phyloP scores from a whole-genome alignment of 768 basidiomycete genomes.

The Xerocomus potaroensis region DNA sequence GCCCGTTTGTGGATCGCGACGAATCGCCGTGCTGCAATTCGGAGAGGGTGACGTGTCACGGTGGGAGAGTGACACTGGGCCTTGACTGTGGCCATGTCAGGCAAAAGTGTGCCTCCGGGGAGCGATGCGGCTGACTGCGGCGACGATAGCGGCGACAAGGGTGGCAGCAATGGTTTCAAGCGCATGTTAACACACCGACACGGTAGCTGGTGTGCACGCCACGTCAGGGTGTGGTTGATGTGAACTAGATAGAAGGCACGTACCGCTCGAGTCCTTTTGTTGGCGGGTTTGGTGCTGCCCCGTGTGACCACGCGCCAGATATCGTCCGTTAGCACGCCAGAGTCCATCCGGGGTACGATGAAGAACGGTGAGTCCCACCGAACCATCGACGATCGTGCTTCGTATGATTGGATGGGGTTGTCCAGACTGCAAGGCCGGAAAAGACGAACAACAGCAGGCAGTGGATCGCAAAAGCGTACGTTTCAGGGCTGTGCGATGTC shows the following conservation, averaged over 20 bases:
- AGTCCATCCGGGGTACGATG: conserved; percentile 73
- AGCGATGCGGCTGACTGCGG: conserved; percentile 50
- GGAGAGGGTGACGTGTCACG: conserved; percentile 71
- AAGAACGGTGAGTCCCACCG: conserved; percentile 97
- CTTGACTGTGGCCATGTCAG: conserved; percentile 35
- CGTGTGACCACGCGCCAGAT: conserved; percentile 82
- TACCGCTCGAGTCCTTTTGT: conserved; percentile 74
- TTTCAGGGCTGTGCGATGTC: conserved; percentile 57
- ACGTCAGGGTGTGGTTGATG: neutral
- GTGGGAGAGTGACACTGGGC: conserved; percentile 62
- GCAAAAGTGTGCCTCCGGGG: conserved; percentile 40
- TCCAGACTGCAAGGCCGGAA: conserved; percentile 3
- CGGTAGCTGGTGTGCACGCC: too few relatives aligned
- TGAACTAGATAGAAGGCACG: too few relatives aligned
- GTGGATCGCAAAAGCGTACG: conserved; percentile 45
- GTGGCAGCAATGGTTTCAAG: conserved; percentile 75
- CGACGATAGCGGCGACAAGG: conserved; percentile 69
- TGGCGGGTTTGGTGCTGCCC: conserved; percentile 81
- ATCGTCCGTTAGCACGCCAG: conserved; percentile 55
- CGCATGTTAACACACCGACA: conserved; percentile 75
- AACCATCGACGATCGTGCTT: conserved; percentile 98
- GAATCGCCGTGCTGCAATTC: conserved; percentile 89
- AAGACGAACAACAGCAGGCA: too few relatives aligned
- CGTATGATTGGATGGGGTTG: conserved; percentile 73
- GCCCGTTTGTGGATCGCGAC: conserved; percentile 87